A percentile compares a stretch with the other conserved stretches of the same genome.
Conservation (phyloP, 345 rosid species). For the Trapa bicornis region DNA sequence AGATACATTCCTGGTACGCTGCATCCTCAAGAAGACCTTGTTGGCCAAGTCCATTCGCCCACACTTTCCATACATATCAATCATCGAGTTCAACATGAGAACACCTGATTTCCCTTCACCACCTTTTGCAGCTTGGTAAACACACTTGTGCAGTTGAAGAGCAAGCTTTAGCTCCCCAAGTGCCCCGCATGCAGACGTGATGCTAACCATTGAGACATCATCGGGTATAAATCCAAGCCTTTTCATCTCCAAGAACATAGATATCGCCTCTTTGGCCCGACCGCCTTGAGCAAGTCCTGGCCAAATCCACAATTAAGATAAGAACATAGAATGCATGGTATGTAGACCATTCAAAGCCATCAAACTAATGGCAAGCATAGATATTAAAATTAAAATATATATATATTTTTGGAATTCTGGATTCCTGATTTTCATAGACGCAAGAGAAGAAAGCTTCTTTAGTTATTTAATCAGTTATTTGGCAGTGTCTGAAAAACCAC, state of each 20-base stretch:
- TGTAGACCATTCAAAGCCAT: not conserved
- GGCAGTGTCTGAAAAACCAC: too few species aligned
- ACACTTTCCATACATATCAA: slow-evolving; percentile 75
- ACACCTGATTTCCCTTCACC: slow-evolving; percentile 26
- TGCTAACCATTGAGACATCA: slow-evolving; percentile 66
- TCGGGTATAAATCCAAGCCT: slow-evolving; percentile 55
- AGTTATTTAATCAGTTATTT: too few species aligned
- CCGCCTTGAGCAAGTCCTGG: slow-evolving; percentile 45
- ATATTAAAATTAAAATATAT: not conserved
- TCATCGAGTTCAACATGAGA: slow-evolving; percentile 62
- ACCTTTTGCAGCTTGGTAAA: slow-evolving; percentile 31
- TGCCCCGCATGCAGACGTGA: slow-evolving; percentile 64
- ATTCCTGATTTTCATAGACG: too few species aligned
- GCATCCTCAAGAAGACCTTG: slow-evolving; percentile 39
- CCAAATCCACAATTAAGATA: not conserved
- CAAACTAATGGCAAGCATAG: not conserved
- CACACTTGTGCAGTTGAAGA: slow-evolving; percentile 61
- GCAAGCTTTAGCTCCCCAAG: slow-evolving; percentile 58
- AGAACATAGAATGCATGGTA: not conserved
- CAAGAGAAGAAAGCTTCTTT: too few species aligned
- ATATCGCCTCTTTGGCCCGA: slow-evolving; percentile 36
- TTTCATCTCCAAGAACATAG: slow-evolving; percentile 48
- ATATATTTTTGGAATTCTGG: too few species aligned
- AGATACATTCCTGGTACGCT: slow-evolving; percentile 36
- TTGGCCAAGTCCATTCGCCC: slow-evolving; percentile 70